Conservation (phyloP, 345 rosid species). For the Streptanthus diversifolius region DNA sequence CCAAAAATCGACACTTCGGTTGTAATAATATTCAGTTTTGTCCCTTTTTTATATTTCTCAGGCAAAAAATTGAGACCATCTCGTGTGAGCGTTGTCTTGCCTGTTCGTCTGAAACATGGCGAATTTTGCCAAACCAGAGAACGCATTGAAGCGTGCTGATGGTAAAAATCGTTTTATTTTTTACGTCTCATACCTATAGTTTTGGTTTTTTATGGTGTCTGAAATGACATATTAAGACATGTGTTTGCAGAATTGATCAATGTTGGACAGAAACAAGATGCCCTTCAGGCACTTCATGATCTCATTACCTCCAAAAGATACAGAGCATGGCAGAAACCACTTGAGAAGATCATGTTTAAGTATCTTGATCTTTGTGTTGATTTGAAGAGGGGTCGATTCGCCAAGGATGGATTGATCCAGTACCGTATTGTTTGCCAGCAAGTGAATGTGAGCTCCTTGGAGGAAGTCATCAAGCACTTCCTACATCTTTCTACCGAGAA, state of each 20-base stretch:
- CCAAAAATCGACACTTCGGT: background rate
- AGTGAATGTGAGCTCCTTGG: slow-evolving; percentile 91
- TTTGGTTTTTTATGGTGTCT: background rate
- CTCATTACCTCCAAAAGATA: slow-evolving; percentile 87
- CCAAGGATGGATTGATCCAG: slow-evolving; percentile 96
- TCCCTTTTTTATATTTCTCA: background rate
- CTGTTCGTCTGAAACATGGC: slow-evolving; percentile 47
- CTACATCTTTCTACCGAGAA: slow-evolving; percentile 92
- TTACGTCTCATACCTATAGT: background rate
- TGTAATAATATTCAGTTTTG: background rate
- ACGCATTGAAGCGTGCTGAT: slow-evolving; percentile 91
- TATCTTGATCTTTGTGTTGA: slow-evolving; percentile 97
- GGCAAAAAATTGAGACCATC: background rate
- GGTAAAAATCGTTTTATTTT: slow-evolving; percentile 44
- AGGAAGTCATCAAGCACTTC: slow-evolving; percentile 98
- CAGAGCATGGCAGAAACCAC: slow-evolving; percentile 93
- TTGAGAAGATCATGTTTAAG: slow-evolving; percentile 90
- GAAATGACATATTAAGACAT: slow-evolving; percentile 3
- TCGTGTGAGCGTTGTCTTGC: background rate
- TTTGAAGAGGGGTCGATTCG: slow-evolving; percentile 83
- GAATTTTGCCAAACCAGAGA: slow-evolving; percentile 79
- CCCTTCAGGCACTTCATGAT: slow-evolving; percentile 85
- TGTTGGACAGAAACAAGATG: slow-evolving; percentile 99
- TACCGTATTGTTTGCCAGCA: slow-evolving; percentile 94
- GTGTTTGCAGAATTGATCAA: slow-evolving; percentile 70